Percentiles rank a stretch among this genome's conserved stretches.
Evolutionary conservation across 108 stramenopile genomes (phyloP).

Genomic region (Skeletonema costatum): DNA sequence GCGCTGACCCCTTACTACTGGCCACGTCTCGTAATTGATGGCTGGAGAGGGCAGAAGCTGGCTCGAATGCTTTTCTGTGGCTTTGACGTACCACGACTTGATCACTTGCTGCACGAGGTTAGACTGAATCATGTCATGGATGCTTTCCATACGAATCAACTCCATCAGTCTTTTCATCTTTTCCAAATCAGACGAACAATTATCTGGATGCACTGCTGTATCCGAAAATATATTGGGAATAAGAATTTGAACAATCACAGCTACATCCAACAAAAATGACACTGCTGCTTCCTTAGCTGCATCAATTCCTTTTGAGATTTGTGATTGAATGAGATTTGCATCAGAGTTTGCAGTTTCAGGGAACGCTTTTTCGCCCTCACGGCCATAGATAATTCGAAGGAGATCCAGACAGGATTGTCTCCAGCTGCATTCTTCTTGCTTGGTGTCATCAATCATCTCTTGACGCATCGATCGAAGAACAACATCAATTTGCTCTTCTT

Average conservation of each 20-base stretch:
- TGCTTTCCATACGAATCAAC: constrained; percentile 52
- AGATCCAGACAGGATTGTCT: constrained; percentile 26
- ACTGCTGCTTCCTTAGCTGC: constrained; percentile 66
- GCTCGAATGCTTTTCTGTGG: constrained; percentile 16
- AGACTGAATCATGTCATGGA: constrained; percentile 56
- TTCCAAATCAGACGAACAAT: background rate
- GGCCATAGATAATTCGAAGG: constrained; percentile 13
- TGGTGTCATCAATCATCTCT: background rate
- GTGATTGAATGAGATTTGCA: background rate
- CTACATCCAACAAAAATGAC: constrained; percentile 58
- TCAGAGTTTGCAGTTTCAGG: background rate
- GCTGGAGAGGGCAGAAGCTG: constrained; percentile 13
- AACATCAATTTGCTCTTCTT: constrained; percentile 2
- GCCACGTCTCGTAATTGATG: constrained; percentile 70
- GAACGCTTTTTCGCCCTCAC: constrained; percentile 1
- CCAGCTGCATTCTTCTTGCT: constrained; percentile 22
- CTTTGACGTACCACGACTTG: constrained; percentile 35
- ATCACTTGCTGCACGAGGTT: constrained; percentile 43
- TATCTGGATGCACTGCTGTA: background rate
- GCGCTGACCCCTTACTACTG: constrained; percentile 22
- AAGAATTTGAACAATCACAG: constrained; percentile 68
- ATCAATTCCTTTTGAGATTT: constrained; percentile 27
- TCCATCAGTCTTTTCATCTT: constrained; percentile 35
- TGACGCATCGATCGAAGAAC: constrained; percentile 16
- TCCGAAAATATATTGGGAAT: constrained; percentile 41